Evolutionary conservation across 164 flowering plant genomes (phyloP).

Genomic region (Aristolochia contorta): DNA sequence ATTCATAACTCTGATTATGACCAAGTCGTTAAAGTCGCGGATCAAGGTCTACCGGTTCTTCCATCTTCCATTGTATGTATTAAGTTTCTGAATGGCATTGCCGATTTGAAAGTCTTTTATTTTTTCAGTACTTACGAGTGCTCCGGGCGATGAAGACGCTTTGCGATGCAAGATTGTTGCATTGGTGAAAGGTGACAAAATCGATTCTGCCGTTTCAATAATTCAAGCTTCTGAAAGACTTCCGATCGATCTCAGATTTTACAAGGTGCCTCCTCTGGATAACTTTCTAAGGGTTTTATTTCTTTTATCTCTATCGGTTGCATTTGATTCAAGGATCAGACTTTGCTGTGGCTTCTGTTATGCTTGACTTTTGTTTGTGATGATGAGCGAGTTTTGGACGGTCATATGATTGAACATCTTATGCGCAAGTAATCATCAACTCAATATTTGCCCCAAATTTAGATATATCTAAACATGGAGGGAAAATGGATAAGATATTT

Average conservation of each 20-base stretch:
- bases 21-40: constrained; percentile 68
- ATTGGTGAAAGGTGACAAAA: constrained; percentile 46
- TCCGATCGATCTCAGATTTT: constrained; percentile 45
- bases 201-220: constrained; percentile 53
- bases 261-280: constrained; percentile 37
- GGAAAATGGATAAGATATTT: not conserved
- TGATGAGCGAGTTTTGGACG: not conserved
- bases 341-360: too few relatives aligned
- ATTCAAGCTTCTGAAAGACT: constrained; percentile 34
- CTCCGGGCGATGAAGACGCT: constrained; percentile 83
- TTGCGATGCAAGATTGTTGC: constrained; percentile 79
- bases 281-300: not conserved
- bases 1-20: constrained; percentile 50
- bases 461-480: too few relatives aligned
- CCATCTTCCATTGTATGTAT: not conserved
- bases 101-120: not conserved
- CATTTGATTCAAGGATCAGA: not conserved
- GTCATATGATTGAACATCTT: not conserved
- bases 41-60: constrained; percentile 46
- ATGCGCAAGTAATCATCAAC: not conserved
- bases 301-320: not conserved
- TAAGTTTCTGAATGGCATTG: not conserved
- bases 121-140: constrained; percentile 47
- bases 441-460: not conserved
- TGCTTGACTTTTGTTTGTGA: not conserved